phyloP scores from a whole-genome alignment of 1,284 basidiomycete species.

The Moesziomyces globuligerus region DNA sequence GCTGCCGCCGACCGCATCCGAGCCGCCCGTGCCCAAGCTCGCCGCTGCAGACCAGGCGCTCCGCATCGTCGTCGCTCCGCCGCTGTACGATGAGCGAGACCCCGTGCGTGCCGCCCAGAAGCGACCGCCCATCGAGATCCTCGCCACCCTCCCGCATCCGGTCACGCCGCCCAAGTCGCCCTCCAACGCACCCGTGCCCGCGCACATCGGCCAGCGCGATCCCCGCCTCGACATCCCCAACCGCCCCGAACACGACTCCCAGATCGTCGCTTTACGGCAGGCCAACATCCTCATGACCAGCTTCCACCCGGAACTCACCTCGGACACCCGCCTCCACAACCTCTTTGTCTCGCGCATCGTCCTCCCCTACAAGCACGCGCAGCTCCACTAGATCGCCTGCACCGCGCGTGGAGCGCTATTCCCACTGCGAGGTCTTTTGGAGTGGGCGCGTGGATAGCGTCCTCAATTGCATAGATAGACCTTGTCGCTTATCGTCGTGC shows the following conservation, averaged over 20 bases:
- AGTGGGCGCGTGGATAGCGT: too few species aligned
- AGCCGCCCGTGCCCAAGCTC: conserved; percentile 15
- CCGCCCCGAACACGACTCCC: conserved; percentile 67
- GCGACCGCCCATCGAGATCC: conserved; percentile 70
- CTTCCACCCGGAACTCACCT: conserved; percentile 93
- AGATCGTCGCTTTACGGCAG: conserved; percentile 87
- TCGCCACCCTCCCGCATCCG: conserved; percentile 77
- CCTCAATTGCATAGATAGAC: too few species aligned
- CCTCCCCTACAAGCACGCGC: conserved; percentile 18
- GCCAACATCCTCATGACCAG: conserved; percentile 86
- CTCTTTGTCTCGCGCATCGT: conserved; percentile 74
- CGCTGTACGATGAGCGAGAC: conserved; percentile 39
- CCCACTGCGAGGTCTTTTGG: too few species aligned
- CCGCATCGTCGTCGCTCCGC: conserved; percentile 48
- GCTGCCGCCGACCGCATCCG: conserved; percentile 10
- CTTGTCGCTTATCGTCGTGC: too few species aligned
- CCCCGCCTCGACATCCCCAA: conserved; percentile 21
- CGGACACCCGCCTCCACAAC: conserved; percentile 87
- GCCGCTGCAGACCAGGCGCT: conserved; percentile 19
- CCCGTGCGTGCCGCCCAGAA: conserved; percentile 21
- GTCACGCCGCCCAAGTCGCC: conserved; percentile 68
- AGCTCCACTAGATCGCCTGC: not conserved
- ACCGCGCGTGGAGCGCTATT: too few species aligned
- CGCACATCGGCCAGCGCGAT: conserved; percentile 18
- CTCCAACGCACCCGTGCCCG: conserved; percentile 21